A percentile compares a stretch with the other conserved stretches of the same genome.
phyloP scores from a whole-genome alignment of 805 yeast genomes.

The Ogataea trehaloabstinens region DNA sequence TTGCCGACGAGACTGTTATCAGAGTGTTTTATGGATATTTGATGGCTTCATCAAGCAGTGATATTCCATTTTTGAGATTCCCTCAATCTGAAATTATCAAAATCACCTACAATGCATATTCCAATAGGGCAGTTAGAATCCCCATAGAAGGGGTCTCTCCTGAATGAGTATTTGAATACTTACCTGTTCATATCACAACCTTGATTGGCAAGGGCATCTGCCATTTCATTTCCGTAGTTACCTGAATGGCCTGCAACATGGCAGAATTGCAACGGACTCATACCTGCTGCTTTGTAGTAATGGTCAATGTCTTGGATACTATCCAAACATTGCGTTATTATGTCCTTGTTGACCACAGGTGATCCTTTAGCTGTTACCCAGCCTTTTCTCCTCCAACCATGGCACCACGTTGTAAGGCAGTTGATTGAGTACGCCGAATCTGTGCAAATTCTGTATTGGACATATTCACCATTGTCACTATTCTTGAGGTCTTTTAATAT shows the following conservation, averaged over 20 bases:
- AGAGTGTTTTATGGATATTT: slow-evolving; percentile 90
- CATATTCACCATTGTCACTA: slow-evolving; percentile 8
- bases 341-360: slow-evolving; percentile 49
- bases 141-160: slow-evolving; percentile 10
- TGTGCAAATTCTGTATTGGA: slow-evolving; percentile 46
- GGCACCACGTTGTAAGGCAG: slow-evolving; percentile 54
- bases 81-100: slow-evolving; percentile 83
- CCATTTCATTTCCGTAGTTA: slow-evolving; percentile 67
- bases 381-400: slow-evolving; percentile 55
- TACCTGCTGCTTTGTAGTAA: slow-evolving; percentile 33
- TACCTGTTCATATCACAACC: slow-evolving; percentile 43
- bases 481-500: slow-evolving; percentile 35
- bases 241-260: slow-evolving; percentile 79
- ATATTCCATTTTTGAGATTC: slow-evolving; percentile 78
- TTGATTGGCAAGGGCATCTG: slow-evolving; percentile 70
- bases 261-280: slow-evolving; percentile 41
- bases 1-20: slow-evolving; percentile 90
- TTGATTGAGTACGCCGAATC: slow-evolving; percentile 72
- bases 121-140: slow-evolving; percentile 61
- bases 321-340: slow-evolving; percentile 37
- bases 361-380: slow-evolving; percentile 46
- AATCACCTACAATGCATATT: slow-evolving; percentile 82
- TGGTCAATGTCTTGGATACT: slow-evolving; percentile 35
- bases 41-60: slow-evolving; percentile 86
- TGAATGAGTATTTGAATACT: background rate